These are phyloP conservation scores for Pestalotiopsis sp. DNA, from an alignment of 2,329 filamentous ascomycete species.

Conservation along the genomic window DNA sequence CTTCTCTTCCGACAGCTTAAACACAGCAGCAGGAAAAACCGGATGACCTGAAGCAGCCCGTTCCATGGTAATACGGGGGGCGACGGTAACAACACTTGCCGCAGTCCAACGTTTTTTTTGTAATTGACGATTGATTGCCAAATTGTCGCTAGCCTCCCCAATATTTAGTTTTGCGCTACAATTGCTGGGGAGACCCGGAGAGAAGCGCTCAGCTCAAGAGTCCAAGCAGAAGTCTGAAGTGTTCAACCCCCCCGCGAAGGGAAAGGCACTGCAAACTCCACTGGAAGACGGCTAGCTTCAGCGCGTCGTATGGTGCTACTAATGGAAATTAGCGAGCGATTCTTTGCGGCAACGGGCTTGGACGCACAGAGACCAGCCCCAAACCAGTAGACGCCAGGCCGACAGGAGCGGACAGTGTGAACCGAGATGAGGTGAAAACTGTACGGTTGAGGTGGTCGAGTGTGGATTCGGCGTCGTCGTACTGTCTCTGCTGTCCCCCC, in stretches of 20 bases:
- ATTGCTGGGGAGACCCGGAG: neutral
- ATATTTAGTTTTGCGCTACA: conserved; percentile 5
- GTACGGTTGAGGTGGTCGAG: neutral
- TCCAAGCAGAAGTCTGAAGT: too few relatives aligned
- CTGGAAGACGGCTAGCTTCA: neutral
- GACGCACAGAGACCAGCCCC: neutral
- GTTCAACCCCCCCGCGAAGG: too few relatives aligned
- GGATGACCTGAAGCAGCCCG: conserved; percentile 9
- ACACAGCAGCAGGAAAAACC: conserved; percentile 2
- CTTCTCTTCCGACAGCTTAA: neutral
- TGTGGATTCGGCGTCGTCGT: neutral
- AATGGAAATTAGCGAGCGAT: neutral
- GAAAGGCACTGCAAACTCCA: neutral
- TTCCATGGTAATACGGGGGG: neutral
- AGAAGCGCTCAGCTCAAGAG: neutral
- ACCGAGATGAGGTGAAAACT: neutral
- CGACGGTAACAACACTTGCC: neutral
- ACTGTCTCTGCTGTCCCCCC: neutral
- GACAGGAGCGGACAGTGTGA: neutral
- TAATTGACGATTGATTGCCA: conserved; percentile 1
- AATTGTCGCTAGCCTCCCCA: neutral
- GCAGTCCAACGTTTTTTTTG: neutral
- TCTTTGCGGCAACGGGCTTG: neutral
- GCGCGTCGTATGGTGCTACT: neutral
- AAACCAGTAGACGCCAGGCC: neutral